These are phyloP conservation scores for Erythrobasidium yunnanense DNA, from an alignment of 768 basidiomycete species.

Conservation along the genomic window DNA sequence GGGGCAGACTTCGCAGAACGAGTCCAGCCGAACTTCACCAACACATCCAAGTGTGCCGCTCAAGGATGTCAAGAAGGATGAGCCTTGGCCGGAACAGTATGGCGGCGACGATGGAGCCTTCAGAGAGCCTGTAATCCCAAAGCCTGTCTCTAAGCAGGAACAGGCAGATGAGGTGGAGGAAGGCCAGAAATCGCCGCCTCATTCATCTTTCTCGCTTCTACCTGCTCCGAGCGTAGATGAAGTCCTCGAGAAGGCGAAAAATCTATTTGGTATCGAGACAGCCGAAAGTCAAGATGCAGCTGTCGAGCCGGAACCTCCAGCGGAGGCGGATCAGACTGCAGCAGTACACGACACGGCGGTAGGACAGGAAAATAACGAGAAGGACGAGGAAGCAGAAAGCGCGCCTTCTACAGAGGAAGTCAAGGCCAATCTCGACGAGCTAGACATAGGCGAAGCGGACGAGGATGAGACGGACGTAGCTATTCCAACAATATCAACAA, in stretches of 20 bases:
- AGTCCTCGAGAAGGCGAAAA: constrained; percentile 10
- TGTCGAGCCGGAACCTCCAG: neutral
- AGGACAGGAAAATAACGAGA: neutral
- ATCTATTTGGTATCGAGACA: neutral
- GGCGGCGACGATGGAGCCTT: neutral
- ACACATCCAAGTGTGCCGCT: too few relatives aligned
- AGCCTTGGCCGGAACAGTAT: neutral
- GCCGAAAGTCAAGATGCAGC: neutral
- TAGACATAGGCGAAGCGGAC: neutral
- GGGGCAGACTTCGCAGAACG: too few relatives aligned
- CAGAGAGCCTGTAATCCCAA: neutral
- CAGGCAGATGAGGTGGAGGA: too few relatives aligned
- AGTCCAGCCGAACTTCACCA: too few relatives aligned
- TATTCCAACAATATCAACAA: neutral
- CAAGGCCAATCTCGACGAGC: constrained; percentile 15
- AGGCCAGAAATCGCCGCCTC: constrained; percentile 1
- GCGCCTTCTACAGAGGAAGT: too few relatives aligned
- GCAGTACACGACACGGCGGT: too few relatives aligned
- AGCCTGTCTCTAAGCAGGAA: neutral
- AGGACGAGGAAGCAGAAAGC: neutral
- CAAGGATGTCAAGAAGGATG: neutral
- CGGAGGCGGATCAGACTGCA: too few relatives aligned
- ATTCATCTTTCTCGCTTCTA: constrained; percentile 22
- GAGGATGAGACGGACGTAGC: neutral
- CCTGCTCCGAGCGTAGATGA: constrained; percentile 10